Percentiles rank a stretch among this genome's conserved stretches.
Conservation (phyloP, 768 basidiomycete genomes). For the Dioszegia crocea region DNA sequence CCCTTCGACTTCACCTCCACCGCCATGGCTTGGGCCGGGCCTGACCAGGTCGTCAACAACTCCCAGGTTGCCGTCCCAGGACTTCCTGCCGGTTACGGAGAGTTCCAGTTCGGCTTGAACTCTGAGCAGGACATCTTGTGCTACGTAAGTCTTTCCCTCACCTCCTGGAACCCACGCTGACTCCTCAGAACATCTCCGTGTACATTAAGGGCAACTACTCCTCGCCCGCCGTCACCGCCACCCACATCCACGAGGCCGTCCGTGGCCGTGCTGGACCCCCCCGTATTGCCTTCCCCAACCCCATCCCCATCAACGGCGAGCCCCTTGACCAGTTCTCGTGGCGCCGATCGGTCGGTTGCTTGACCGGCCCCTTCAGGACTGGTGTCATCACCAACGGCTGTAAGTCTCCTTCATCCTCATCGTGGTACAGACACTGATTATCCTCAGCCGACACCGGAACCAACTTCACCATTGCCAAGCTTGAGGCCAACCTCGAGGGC, state of each 20-base stretch:
- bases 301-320: constrained; percentile 18
- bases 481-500: constrained; percentile 44
- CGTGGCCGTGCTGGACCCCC: constrained; percentile 43
- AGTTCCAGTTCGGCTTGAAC: constrained; percentile 44
- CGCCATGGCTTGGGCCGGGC: constrained; percentile 28
- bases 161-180: background rate
- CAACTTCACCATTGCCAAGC: constrained; percentile 33
- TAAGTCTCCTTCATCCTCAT: constrained; percentile 12
- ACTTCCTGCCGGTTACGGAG: constrained; percentile 31
- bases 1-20: constrained; percentile 46
- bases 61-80: constrained; percentile 32
- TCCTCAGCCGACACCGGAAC: constrained; percentile 36
- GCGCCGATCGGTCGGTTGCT: constrained; percentile 42
- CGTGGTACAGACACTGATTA: background rate
- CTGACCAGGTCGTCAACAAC: constrained; percentile 38
- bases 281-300: constrained; percentile 49
- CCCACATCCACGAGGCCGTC: constrained; percentile 37
- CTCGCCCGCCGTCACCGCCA: constrained; percentile 39
- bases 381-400: constrained; percentile 43
- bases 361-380: constrained; percentile 46
- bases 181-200: constrained; percentile 28
- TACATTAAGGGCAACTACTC: constrained; percentile 41
- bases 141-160: constrained; percentile 22
- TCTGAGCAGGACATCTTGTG: constrained; percentile 39
- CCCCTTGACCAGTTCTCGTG: constrained; percentile 40